A percentile compares a stretch with the other conserved stretches of the same genome.
These are phyloP conservation scores for Trichoderma harzianum DNA, from an alignment of 2,329 filamentous ascomycete genomes.

Conservation along the genomic window DNA sequence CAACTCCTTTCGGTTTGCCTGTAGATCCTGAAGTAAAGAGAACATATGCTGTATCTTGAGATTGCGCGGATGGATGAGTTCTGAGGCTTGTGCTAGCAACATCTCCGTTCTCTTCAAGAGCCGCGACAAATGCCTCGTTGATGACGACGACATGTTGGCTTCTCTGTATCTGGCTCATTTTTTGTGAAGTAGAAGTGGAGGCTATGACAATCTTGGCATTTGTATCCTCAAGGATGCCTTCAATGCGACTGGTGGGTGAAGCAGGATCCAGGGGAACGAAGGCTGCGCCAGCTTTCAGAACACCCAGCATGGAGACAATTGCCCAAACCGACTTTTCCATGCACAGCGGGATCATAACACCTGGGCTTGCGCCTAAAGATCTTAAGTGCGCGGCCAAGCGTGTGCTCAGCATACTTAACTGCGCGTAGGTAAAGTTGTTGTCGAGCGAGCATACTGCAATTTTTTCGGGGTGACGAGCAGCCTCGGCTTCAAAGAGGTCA, in stretches of 20 bases:
- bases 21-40: not conserved
- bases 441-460: not conserved
- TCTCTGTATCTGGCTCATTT: not conserved
- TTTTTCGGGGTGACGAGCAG: not conserved
- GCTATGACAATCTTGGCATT: not conserved
- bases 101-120: not conserved
- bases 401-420: not conserved
- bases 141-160: not conserved
- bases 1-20: not conserved
- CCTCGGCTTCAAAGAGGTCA: not conserved
- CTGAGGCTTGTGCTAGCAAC: not conserved
- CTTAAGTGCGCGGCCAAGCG: not conserved
- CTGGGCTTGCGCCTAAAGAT: not conserved
- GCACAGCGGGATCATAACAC: not conserved
- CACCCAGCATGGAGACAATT: not conserved
- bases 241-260: not conserved
- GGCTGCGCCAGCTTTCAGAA: not conserved
- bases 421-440: not conserved
- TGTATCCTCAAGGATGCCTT: not conserved
- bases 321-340: not conserved
- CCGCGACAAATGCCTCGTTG: not conserved
- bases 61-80: not conserved
- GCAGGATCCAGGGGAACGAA: not conserved
- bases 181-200: not conserved
- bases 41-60: not conserved